A percentile compares a stretch with the other conserved stretches of the same genome.
phyloP scores from a whole-genome alignment of 768 basidiomycete genomes.

The Fistulinella prunicolor region DNA sequence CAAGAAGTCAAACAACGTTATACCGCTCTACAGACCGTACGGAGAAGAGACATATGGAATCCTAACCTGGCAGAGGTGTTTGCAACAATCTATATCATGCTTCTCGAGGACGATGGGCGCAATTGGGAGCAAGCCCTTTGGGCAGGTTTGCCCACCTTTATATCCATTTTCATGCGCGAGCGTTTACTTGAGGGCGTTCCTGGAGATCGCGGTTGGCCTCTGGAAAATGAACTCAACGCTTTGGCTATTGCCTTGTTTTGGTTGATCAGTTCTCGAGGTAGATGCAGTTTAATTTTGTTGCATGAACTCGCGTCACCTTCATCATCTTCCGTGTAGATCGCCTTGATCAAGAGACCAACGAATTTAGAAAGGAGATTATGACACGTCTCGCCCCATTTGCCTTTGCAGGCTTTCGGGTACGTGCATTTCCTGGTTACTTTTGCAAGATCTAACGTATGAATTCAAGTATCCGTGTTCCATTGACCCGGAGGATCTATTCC shows the following conservation, averaged over 20 bases:
- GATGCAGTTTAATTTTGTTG: not conserved
- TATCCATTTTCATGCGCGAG: slow-evolving; percentile 38
- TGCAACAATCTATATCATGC: slow-evolving; percentile 55
- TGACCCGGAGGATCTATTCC: slow-evolving; percentile 35
- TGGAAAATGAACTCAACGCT: slow-evolving; percentile 43
- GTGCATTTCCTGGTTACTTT: slow-evolving; percentile 18
- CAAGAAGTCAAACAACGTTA: slow-evolving; percentile 47
- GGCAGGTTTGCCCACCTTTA: slow-evolving; percentile 41
- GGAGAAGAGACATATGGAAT: slow-evolving; percentile 34
- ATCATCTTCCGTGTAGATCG: slow-evolving; percentile 7
- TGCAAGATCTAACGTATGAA: slow-evolving; percentile 9
- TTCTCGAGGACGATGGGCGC: slow-evolving; percentile 52
- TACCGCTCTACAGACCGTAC: slow-evolving; percentile 44
- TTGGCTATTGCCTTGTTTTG: slow-evolving; percentile 49
- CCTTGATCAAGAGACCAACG: slow-evolving; percentile 35
- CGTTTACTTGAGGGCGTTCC: slow-evolving; percentile 39
- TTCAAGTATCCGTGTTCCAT: slow-evolving; percentile 38
- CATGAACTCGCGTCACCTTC: not conserved
- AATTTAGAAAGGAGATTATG: slow-evolving; percentile 33
- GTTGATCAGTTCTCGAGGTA: slow-evolving; percentile 39
- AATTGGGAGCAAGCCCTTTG: slow-evolving; percentile 47
- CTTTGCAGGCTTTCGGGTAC: slow-evolving; percentile 48
- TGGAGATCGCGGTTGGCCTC: slow-evolving; percentile 47
- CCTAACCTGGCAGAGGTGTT: slow-evolving; percentile 42
- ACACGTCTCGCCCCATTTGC: slow-evolving; percentile 43